Base-by-base conservation (phyloP, 1,139 yeast species). In the Entelexis paramagnoliae region DNA sequence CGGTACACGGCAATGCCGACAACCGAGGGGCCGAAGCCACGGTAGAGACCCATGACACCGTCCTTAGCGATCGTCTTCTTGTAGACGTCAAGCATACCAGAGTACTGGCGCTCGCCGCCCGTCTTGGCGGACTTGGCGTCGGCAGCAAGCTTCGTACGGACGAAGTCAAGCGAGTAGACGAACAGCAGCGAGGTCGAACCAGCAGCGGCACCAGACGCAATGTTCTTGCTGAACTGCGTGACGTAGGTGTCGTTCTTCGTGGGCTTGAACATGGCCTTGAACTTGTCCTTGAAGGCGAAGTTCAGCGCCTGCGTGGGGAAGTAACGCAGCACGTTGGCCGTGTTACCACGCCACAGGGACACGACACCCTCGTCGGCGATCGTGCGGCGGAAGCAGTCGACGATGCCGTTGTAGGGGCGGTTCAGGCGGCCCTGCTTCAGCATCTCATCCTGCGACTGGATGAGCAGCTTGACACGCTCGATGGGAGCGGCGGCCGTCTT, bases 401-500 rank as follows among this genome's bases (percentile, higher is more conserved):
- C 70, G 62, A 81, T 81, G 75, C 88, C 88, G 59, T 68, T 73
- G 78, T 81, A 81, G 64, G 73, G 77, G 64, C 67, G 74, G 58
- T 78, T 73, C 62, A 81, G 77, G 73, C 86, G 83, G 65, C 87
- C 87, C 72, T 80, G 85, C 77, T 81, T 81, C 72, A 81, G 68
- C 87, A 81, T 81, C 75, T 81, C 88, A 68, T 81, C 88, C 74
- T 81, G 88, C 72, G 81, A 81, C 76, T 81, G 88, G 72, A 81
- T 80, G 70, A 81, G 78, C 63, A 81, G 76, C 77, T 81, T 81
- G 68, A 81, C 84, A 72, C 88, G 79, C 77, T 81, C 88, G 66
- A 81, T 81, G 72, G 88, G 88, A 63, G 88, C 88, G 63, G 88
- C 88, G 59, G 85, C 86, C 58, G 88, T 81, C 80, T 81, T 81